phyloP scores from a whole-genome alignment of 805 yeast species.

The Cyberlindnera maclurae region DNA sequence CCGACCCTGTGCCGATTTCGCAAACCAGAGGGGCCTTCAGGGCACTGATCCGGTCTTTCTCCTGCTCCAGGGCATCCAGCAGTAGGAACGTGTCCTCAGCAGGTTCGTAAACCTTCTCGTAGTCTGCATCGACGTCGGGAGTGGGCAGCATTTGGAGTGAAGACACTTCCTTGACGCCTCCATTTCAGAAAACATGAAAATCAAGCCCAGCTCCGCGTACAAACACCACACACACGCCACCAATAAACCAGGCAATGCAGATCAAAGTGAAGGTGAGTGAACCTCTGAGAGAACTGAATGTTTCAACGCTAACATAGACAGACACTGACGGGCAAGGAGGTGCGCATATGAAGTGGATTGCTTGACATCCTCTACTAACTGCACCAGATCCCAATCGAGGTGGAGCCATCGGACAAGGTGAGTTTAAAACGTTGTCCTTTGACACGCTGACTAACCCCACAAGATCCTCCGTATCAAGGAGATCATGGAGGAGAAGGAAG shows the following conservation, averaged over 20 bases:
- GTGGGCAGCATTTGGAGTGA: constrained; percentile 73
- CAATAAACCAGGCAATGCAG: constrained; percentile 36
- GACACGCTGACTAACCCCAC: constrained; percentile 26
- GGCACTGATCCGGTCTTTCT: constrained; percentile 30
- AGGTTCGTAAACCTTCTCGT: constrained; percentile 84
- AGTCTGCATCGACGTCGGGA: constrained; percentile 57
- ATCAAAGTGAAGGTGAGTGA: constrained; percentile 53
- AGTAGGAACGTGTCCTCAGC: constrained; percentile 87
- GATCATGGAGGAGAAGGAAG: constrained; percentile 91
- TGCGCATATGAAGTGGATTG: constrained; percentile 22
- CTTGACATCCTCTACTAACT: constrained; percentile 6
- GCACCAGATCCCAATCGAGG: constrained; percentile 56
- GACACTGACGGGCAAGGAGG: constrained; percentile 78
- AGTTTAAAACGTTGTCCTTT: constrained; percentile 14
- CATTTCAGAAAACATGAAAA: too few species aligned
- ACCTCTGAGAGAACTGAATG: too few species aligned
- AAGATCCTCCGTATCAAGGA: constrained; percentile 72
- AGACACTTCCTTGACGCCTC: too few species aligned
- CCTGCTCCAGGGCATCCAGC: constrained; percentile 71
- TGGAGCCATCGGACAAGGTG: constrained; percentile 61
- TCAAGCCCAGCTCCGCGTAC: too few species aligned
- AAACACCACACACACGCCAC: neutral
- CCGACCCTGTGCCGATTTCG: constrained; percentile 92
- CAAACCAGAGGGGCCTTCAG: constrained; percentile 48
- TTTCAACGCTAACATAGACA: constrained; percentile 10